Percentiles rank a stretch among this genome's conserved stretches.
These are phyloP conservation scores for Juglanconis oblonga DNA, from an alignment of 2,329 filamentous ascomycete species.

Conservation along the genomic window DNA sequence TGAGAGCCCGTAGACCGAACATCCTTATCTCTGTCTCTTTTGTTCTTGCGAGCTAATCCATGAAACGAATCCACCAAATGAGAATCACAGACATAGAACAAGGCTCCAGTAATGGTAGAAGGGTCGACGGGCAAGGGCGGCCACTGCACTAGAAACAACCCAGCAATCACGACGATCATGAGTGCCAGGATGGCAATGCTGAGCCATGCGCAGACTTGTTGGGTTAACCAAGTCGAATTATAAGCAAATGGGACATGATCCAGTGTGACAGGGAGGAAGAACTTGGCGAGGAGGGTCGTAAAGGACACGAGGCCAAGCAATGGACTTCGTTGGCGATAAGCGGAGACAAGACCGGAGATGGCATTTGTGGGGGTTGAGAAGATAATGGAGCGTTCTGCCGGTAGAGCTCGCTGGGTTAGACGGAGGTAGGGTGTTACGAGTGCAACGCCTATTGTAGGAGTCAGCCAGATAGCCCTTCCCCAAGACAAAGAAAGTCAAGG, in stretches of 20 bases:
- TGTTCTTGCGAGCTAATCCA: not conserved
- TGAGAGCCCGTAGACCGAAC: not conserved
- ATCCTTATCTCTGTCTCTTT: not conserved
- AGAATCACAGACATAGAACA: conserved; percentile 32
- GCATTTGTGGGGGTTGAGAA: conserved; percentile 28
- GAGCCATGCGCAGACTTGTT: conserved; percentile 30
- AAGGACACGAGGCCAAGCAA: conserved; percentile 31
- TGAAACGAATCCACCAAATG: conserved; percentile 21
- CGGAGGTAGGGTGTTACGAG: conserved; percentile 33
- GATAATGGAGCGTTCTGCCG: conserved; percentile 31
- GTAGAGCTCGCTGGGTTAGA: conserved; percentile 26
- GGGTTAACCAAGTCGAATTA: conserved; percentile 31
- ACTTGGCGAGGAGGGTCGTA: conserved; percentile 33
- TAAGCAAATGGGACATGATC: conserved; percentile 35
- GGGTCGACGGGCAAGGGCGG: conserved; percentile 34
- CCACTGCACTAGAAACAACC: conserved; percentile 31
- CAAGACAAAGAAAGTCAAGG: too few relatives aligned
- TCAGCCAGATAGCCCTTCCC: not conserved
- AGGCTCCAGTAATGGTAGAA: conserved; percentile 31
- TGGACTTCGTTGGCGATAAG: conserved; percentile 29
- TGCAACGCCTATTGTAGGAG: conserved; percentile 28
- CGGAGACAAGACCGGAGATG: conserved; percentile 31
- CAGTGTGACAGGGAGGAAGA: conserved; percentile 33
- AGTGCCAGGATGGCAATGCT: conserved; percentile 31
- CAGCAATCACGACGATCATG: conserved; percentile 33